A percentile compares a stretch with the other conserved stretches of the same genome.
These are phyloP conservation scores for Suhomyces yuchorum DNA, from an alignment of 1,139 yeast genomes.

Conservation along the genomic window DNA sequence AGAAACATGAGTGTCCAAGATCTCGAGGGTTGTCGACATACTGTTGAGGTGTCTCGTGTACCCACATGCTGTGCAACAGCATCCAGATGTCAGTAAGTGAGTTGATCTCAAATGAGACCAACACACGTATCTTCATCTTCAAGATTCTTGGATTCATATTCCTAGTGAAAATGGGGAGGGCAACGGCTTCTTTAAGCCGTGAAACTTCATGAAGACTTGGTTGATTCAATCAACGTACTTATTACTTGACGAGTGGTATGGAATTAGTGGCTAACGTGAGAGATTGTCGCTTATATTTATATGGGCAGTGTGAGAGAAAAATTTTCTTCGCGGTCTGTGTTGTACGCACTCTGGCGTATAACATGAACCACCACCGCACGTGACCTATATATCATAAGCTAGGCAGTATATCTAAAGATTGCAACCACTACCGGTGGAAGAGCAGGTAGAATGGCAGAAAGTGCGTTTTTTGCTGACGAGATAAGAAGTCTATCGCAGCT, in stretches of 20 bases:
- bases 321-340: not conserved
- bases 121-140: conserved; percentile 10
- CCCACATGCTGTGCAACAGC: conserved; percentile 12
- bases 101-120: conserved; percentile 4
- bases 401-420: not conserved
- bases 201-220: conserved; percentile 12
- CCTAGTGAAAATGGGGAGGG: conserved; percentile 8
- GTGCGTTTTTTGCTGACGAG: not conserved
- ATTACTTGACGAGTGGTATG: not conserved
- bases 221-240: conserved; percentile 1
- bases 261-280: not conserved
- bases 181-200: not conserved
- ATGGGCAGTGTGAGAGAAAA: not conserved
- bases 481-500: conserved; percentile 26
- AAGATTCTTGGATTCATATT: conserved; percentile 11
- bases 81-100: conserved; percentile 9
- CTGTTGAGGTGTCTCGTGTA: conserved; percentile 21
- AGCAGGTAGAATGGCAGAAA: not conserved
- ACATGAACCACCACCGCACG: not conserved
- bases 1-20: conserved; percentile 28
- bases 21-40: conserved; percentile 27
- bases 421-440: conserved; percentile 2
- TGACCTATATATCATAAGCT: not conserved
- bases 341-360: not conserved
- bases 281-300: not conserved